These are phyloP conservation scores for Hanseniaspora vineae DNA, from an alignment of 805 yeast genomes.

Conservation along the genomic window DNA sequence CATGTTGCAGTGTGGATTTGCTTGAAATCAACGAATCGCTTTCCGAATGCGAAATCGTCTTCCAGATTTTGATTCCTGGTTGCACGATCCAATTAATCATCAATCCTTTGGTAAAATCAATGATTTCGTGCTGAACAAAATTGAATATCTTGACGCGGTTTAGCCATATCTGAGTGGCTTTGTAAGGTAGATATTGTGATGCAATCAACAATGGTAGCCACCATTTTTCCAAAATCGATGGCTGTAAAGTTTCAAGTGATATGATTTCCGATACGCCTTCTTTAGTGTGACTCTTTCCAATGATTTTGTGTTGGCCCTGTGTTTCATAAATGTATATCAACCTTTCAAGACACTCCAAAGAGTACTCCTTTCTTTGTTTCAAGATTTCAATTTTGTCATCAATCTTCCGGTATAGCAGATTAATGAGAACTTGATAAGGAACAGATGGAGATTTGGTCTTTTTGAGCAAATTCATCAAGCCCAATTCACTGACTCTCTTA, in stretches of 20 bases:
- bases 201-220: slow-evolving; percentile 49
- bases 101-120: slow-evolving; percentile 56
- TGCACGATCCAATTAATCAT: slow-evolving; percentile 71
- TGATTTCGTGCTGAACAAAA: slow-evolving; percentile 46
- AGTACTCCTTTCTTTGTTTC: not conserved
- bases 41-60: slow-evolving; percentile 78
- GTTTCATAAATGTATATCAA: not conserved
- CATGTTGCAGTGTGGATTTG: slow-evolving; percentile 65
- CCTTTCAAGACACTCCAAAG: not conserved
- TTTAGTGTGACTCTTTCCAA: too few species aligned
- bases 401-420: not conserved
- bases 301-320: too few species aligned
- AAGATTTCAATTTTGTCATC: not conserved
- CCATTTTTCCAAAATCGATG: slow-evolving; percentile 35
- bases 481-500: not conserved
- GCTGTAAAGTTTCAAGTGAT: slow-evolving; percentile 19
- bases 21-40: slow-evolving; percentile 61
- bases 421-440: not conserved
- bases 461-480: not conserved
- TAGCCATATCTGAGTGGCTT: slow-evolving; percentile 30
- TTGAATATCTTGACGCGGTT: slow-evolving; percentile 39
- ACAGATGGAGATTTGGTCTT: not conserved
- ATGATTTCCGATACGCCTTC: too few species aligned
- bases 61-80: slow-evolving; percentile 59
- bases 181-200: slow-evolving; percentile 40